A percentile compares a stretch with the other conserved stretches of the same genome.
These are phyloP conservation scores for Danielozyma ontarioensis DNA, from an alignment of 805 yeast species.

Conservation along the genomic window DNA sequence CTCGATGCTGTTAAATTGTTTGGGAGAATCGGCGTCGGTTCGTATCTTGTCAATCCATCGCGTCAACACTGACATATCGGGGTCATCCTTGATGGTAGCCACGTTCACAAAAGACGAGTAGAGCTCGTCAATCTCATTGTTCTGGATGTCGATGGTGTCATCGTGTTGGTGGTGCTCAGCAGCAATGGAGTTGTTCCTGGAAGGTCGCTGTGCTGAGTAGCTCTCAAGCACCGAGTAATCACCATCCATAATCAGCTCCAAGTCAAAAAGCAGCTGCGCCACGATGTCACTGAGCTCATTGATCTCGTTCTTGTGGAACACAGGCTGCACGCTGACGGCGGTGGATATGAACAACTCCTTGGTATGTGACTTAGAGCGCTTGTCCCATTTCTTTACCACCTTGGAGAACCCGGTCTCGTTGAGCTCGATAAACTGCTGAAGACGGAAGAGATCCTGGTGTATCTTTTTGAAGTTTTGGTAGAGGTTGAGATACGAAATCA, in stretches of 20 bases:
- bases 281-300: constrained; percentile 77
- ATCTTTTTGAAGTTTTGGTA: constrained; percentile 87
- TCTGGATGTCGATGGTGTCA: constrained; percentile 16
- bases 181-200: constrained; percentile 13
- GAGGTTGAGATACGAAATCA: constrained; percentile 74
- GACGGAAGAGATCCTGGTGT: constrained; percentile 78
- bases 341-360: constrained; percentile 87
- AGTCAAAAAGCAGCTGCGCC: constrained; percentile 61
- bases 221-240: constrained; percentile 21
- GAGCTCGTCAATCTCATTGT: constrained; percentile 59
- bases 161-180: constrained; percentile 2
- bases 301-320: constrained; percentile 85
- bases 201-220: not conserved
- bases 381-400: constrained; percentile 97
- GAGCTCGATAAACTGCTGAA: constrained; percentile 90
- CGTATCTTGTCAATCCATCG: constrained; percentile 37
- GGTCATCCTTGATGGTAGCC: constrained; percentile 35
- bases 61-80: constrained; percentile 29
- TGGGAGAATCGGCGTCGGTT: constrained; percentile 2
- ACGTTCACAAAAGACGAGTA: constrained; percentile 64
- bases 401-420: constrained; percentile 95
- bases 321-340: constrained; percentile 95
- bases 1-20: constrained; percentile 8
- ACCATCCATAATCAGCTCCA: constrained; percentile 55
- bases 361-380: constrained; percentile 89